Conservation (phyloP, 2,329 filamentous ascomycete genomes). For the Xylaria digitata region DNA sequence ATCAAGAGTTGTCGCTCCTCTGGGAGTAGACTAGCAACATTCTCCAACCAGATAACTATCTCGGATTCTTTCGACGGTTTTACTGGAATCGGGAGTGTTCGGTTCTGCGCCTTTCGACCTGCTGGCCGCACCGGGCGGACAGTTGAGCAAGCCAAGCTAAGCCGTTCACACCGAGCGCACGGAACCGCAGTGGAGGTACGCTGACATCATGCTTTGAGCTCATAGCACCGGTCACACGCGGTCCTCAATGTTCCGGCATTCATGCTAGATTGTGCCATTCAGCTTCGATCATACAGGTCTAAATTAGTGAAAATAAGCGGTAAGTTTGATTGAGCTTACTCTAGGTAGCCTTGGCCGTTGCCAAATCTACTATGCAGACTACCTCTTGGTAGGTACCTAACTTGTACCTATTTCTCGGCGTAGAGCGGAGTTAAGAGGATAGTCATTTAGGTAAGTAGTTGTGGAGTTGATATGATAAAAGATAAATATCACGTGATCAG, state of each 20-base stretch:
- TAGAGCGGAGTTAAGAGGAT: no score
- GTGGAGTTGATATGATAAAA: no score
- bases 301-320: no score
- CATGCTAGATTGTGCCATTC: background rate
- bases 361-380: no score
- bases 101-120: background rate
- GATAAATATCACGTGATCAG: no score
- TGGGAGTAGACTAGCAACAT: conserved; percentile 17
- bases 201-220: conserved; percentile 13
- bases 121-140: background rate
- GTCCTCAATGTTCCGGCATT: background rate
- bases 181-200: background rate
- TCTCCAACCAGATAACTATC: background rate
- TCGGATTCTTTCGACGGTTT: background rate
- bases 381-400: no score
- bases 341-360: no score
- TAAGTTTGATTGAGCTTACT: no score
- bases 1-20: conserved; percentile 43
- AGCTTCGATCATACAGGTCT: background rate
- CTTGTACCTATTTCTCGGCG: no score
- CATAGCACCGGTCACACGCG: conserved; percentile 5
- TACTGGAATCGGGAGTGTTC: background rate
- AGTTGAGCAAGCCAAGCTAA: background rate
- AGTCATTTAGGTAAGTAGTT: no score
- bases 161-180: background rate